These are phyloP conservation scores for Prunus kanzakura DNA, from an alignment of 306 rosid species.

Conservation along the genomic window DNA sequence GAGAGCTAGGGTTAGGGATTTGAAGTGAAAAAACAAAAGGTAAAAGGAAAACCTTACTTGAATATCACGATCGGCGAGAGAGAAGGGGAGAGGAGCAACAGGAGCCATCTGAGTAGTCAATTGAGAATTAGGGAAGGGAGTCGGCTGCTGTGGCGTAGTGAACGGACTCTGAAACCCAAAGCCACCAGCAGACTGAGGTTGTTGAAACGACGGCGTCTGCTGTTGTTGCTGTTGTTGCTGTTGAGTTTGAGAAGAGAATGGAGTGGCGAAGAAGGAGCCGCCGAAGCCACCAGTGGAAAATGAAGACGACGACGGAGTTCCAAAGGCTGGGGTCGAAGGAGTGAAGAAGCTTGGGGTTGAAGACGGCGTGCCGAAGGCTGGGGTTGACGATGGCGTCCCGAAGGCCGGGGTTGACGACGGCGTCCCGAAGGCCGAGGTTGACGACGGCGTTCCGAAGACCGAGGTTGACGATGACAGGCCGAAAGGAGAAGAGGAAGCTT, in stretches of 20 bases:
- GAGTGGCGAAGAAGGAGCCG: slow-evolving; percentile 50
- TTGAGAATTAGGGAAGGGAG: slow-evolving; percentile 51
- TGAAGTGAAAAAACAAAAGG: neutral
- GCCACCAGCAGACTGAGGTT: slow-evolving; percentile 43
- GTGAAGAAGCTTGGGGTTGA: slow-evolving; percentile 50
- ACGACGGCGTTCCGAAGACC: slow-evolving; percentile 46
- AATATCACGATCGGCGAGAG: slow-evolving; percentile 89
- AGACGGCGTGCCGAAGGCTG: slow-evolving; percentile 38
- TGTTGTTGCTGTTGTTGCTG: slow-evolving; percentile 36
- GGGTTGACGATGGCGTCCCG: slow-evolving; percentile 39
- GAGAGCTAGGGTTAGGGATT: neutral
- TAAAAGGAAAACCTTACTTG: slow-evolving; percentile 41
- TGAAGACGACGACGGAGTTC: slow-evolving; percentile 50
- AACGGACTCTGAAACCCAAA: slow-evolving; percentile 55
- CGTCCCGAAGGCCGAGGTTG: slow-evolving; percentile 49
- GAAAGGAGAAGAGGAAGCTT: slow-evolving; percentile 40
- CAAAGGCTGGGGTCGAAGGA: slow-evolving; percentile 55
- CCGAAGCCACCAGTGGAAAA: slow-evolving; percentile 64
- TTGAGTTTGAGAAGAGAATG: slow-evolving; percentile 50
- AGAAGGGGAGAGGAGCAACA: slow-evolving; percentile 82
- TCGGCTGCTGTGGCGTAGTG: slow-evolving; percentile 38
- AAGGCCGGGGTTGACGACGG: slow-evolving; percentile 35
- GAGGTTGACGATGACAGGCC: slow-evolving; percentile 28
- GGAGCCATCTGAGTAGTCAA: slow-evolving; percentile 92
- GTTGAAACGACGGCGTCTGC: slow-evolving; percentile 27